Evolutionary conservation across 2,329 filamentous ascomycete species (phyloP).

Genomic region (Alternaria panax): DNA sequence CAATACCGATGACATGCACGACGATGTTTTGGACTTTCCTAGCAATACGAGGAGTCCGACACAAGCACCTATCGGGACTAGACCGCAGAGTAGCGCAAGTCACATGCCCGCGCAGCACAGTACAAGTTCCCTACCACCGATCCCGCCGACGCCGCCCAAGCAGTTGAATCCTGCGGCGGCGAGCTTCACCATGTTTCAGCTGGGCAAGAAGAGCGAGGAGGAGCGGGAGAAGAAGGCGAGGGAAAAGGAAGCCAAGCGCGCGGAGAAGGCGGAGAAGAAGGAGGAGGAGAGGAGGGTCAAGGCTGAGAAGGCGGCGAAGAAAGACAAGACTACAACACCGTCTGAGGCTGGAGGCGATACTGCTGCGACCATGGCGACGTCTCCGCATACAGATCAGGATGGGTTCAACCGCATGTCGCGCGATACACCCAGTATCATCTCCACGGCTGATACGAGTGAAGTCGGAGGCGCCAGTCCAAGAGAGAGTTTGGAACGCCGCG

Average conservation of each 20-base stretch:
- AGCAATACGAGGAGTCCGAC: constrained; percentile 61
- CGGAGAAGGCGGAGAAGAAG: constrained; percentile 43
- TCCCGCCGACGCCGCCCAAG: constrained; percentile 58
- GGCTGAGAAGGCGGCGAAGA: constrained; percentile 44
- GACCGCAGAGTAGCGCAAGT: constrained; percentile 59
- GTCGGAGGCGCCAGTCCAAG: constrained; percentile 47
- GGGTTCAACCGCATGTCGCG: no score
- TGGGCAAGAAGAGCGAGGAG: constrained; percentile 43
- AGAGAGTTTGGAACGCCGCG: constrained; percentile 50
- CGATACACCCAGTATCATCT: constrained; percentile 54
- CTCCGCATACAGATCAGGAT: no score
- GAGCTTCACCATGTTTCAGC: constrained; percentile 69
- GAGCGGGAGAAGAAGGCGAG: constrained; percentile 44
- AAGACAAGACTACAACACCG: constrained; percentile 39
- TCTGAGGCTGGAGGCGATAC: constrained; percentile 32
- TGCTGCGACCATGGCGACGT: no score
- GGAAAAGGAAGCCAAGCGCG: constrained; percentile 49
- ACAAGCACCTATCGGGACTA: constrained; percentile 79
- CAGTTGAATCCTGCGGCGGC: constrained; percentile 87
- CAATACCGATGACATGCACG: constrained; percentile 60
- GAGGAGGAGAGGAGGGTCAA: constrained; percentile 51
- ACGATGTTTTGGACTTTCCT: constrained; percentile 59
- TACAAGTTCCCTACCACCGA: constrained; percentile 26
- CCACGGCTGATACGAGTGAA: constrained; percentile 41
- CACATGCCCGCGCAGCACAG: constrained; percentile 28